Conservation (phyloP, 257 asterid species). For the Verbena officinalis region DNA sequence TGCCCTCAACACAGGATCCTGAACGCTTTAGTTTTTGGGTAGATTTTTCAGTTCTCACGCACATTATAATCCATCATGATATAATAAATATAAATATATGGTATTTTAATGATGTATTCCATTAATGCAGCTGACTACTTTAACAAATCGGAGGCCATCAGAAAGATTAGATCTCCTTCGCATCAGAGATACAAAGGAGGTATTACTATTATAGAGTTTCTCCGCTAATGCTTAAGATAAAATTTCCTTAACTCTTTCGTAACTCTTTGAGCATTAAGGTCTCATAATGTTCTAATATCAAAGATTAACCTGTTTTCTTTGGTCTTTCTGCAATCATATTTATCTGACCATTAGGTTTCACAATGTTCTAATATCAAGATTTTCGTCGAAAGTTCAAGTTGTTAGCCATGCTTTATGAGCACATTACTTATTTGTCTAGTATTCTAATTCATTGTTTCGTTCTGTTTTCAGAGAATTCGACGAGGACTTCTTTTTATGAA, state of each 20-base stretch:
- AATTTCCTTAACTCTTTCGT: neutral
- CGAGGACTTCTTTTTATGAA: conserved; percentile 73
- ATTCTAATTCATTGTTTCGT: neutral
- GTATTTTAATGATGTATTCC: conserved; percentile 14
- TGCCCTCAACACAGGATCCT: conserved; percentile 80
- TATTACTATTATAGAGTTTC: conserved; percentile 24
- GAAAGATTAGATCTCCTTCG: conserved; percentile 89
- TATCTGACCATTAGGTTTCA: neutral
- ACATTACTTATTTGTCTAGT: neutral
- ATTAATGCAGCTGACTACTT: conserved; percentile 73
- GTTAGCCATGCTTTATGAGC: neutral
- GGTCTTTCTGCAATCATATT: neutral
- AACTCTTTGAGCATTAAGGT: neutral
- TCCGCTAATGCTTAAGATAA: neutral
- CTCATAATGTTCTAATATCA: no score
- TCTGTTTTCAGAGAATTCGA: conserved; percentile 64
- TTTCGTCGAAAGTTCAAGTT: neutral
- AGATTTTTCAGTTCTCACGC: conserved; percentile 28
- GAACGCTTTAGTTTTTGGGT: conserved; percentile 99
- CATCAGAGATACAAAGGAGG: conserved; percentile 81
- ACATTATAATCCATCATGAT: conserved; percentile 25
- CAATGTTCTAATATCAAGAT: neutral
- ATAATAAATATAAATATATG: neutral
- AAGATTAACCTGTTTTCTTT: neutral
- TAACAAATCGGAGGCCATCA: conserved; percentile 79